Conservation (phyloP, 768 basidiomycete species). For the Russula compacta region DNA sequence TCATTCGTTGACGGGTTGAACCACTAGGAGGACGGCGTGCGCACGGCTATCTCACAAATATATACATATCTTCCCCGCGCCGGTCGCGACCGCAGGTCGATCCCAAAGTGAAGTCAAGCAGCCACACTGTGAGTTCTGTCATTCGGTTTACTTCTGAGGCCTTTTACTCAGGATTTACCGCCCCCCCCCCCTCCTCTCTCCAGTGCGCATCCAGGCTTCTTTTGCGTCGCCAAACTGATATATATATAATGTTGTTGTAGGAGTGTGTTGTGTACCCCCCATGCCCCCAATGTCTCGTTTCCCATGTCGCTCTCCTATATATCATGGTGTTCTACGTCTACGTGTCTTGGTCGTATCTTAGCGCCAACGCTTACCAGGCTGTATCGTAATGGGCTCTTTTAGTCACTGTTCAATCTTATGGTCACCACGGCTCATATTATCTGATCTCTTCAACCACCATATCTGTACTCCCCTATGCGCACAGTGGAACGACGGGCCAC, state of each 20-base stretch:
- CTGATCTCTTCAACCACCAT: background rate
- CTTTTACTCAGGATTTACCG: background rate
- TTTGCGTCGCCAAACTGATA: background rate
- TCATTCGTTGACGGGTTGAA: background rate
- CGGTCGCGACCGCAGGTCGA: slow-evolving; percentile 20
- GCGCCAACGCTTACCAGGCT: background rate
- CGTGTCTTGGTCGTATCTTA: background rate
- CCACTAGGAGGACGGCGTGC: slow-evolving; percentile 49
- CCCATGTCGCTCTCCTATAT: background rate
- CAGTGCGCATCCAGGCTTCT: background rate
- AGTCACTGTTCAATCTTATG: background rate
- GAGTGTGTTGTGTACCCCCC: background rate
- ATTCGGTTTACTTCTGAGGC: background rate
- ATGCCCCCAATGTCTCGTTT: too few species aligned
- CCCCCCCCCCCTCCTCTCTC: background rate
- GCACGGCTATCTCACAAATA: slow-evolving; percentile 46
- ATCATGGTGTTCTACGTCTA: background rate
- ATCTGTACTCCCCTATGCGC: too few species aligned
- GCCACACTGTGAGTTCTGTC: background rate
- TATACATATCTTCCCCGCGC: slow-evolving; percentile 44
- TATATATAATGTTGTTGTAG: background rate
- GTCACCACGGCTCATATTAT: background rate
- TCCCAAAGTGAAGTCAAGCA: background rate
- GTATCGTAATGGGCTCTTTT: background rate
- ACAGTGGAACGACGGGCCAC: too few species aligned